Conservation (phyloP, 2,329 filamentous ascomycete species). For the Epichloe typhina region DNA sequence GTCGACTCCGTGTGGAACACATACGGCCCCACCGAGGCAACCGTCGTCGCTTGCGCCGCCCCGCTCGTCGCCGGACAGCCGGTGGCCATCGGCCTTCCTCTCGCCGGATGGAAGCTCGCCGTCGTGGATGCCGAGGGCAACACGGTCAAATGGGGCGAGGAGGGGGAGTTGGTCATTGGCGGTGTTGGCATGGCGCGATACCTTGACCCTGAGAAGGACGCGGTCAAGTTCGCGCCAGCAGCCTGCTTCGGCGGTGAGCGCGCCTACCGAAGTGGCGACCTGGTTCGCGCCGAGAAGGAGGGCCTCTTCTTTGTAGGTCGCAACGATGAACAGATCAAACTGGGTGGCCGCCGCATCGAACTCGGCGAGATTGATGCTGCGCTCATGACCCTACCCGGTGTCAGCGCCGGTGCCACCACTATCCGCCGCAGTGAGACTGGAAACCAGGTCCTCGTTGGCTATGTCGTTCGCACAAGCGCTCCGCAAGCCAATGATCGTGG, state of each 20-base stretch:
- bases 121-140: conserved; percentile 26
- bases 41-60: conserved; percentile 11
- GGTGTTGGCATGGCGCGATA: conserved; percentile 12
- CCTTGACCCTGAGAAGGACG: conserved; percentile 10
- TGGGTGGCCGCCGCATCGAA: conserved; percentile 16
- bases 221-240: conserved; percentile 10
- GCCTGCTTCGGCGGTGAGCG: conserved; percentile 10
- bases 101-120: conserved; percentile 12
- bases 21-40: conserved; percentile 15
- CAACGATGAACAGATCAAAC: conserved; percentile 17
- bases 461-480: conserved; percentile 7
- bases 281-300: conserved; percentile 11
- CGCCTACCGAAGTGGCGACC: conserved; percentile 14
- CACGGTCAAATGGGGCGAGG: conserved; percentile 22
- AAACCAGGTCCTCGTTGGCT: conserved; percentile 11
- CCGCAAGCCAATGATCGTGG: conserved; percentile 1
- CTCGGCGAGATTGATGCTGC: conserved; percentile 15
- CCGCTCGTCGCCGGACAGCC: conserved; percentile 8
- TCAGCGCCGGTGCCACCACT: conserved; percentile 9
- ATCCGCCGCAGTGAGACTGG: conserved; percentile 10
- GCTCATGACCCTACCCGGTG: conserved; percentile 10
- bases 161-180: conserved; percentile 14
- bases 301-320: conserved; percentile 14
- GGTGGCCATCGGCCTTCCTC: conserved; percentile 11
- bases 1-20: conserved; percentile 12